A percentile compares a stretch with the other conserved stretches of the same genome.
Conservation (phyloP, 805 yeast genomes). For the Monosporozyma solicola region DNA sequence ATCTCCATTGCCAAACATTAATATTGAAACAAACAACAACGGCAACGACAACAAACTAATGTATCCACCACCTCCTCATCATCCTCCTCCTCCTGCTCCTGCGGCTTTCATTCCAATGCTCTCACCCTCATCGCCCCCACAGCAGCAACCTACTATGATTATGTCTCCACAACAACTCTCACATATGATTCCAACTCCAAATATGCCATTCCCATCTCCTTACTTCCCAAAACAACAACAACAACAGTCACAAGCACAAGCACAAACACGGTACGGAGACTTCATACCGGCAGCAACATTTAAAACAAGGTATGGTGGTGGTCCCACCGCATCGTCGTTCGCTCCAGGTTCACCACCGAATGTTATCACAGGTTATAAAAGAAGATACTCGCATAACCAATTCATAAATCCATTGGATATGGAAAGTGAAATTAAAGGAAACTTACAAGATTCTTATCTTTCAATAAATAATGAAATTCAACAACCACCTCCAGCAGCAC, state of each 20-base stretch:
- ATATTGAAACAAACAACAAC: not conserved
- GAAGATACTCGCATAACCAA: constrained; percentile 4
- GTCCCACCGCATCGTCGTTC: not conserved
- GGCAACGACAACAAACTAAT: not conserved
- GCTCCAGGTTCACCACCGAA: not conserved
- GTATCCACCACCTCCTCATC: not conserved
- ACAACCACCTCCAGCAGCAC: not conserved
- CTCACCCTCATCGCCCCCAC: not conserved
- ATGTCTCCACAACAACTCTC: not conserved
- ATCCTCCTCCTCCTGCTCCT: not conserved
- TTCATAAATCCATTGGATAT: not conserved
- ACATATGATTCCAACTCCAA: not conserved
- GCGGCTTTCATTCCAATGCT: not conserved
- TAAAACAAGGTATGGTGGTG: not conserved
- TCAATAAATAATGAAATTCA: too few relatives aligned
- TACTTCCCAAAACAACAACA: not conserved
- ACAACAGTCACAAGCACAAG: not conserved
- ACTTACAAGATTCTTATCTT: too few relatives aligned
- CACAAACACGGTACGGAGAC: not conserved
- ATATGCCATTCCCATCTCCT: not conserved
- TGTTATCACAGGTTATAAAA: not conserved
- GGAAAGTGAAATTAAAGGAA: not conserved
- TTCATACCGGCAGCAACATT: not conserved
- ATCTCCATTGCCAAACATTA: not conserved
- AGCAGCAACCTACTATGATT: not conserved